Base-by-base conservation (phyloP, 345 rosid genomes). In the Cochlearia excelsa region DNA sequence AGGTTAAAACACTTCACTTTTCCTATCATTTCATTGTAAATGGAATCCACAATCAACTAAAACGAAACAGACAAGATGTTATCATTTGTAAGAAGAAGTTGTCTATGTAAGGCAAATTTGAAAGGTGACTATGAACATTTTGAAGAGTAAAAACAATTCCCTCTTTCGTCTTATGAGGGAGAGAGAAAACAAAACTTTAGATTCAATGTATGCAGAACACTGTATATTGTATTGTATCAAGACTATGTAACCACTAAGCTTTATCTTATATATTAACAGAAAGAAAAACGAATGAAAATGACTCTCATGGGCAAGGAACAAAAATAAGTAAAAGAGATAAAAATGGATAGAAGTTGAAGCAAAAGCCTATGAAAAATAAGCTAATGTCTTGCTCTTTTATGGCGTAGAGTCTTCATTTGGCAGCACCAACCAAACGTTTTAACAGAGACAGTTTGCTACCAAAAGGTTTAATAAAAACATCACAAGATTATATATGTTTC, bases 31-130 rank as follows among this genome's bases (percentile, higher is more conserved):
- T 63, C 57, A 52, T 49, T 31, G 65, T 57, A 4, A 51, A 59
- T 51, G 69, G 60, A 63, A 64, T 51, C 50, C 40, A 64, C 58
- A 53, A 45, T 63, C 54, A 57, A 64, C 44, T 29, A 57, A 51
- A 69, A 63, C 26, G 42, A 1, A 63, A 70, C 50, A 52, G 66
- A 64, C 70, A 64, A 70, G 70, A 41, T 70, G 54, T 57, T 37
- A 51, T 50, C 65, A 63, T 31, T 26, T 57, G 38, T 37, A 44
- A 51, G 59, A 56, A 56, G 64, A 70, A 57, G 11, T 57, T 38
- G 38, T 64, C 51, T 26, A 46, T 64, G 50, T 58, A 56, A 63
- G 74, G 74, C 30, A 70, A 56, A 46, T 61, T 6, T 57, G 68
- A 69, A 48, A 62, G 67, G 53, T 47, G 46, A 34, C 16, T 53